A percentile compares a stretch with the other conserved stretches of the same genome.
phyloP scores from a whole-genome alignment of 345 rosid species.

The Litchi chinensis region DNA sequence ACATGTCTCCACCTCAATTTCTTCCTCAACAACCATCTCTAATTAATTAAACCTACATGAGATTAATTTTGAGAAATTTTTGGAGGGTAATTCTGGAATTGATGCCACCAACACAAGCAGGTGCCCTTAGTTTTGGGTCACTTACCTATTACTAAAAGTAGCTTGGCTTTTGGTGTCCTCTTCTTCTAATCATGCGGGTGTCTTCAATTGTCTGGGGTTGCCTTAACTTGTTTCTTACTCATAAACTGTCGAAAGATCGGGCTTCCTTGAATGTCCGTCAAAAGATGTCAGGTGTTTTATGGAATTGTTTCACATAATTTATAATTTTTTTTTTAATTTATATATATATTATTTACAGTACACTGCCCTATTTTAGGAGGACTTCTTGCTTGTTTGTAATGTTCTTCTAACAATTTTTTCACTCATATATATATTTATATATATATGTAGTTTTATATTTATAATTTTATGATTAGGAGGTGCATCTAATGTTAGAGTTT shows the following conservation, averaged over 20 bases:
- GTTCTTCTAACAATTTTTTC: no score
- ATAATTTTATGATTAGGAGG: no score
- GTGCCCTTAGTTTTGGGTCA: background rate
- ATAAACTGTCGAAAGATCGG: background rate
- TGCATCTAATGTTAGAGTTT: no score
- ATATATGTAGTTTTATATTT: no score
- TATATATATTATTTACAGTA: no score
- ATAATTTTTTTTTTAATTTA: no score
- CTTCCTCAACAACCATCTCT: constrained; percentile 10
- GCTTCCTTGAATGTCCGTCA: background rate
- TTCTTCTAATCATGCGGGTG: background rate
- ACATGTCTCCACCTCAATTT: background rate
- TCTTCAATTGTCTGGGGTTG: background rate
- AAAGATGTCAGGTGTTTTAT: background rate
- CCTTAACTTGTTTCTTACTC: no score
- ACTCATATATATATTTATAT: no score
- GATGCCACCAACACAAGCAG: background rate
- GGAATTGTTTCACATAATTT: background rate
- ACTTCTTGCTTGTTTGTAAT: no score
- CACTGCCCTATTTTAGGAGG: background rate
- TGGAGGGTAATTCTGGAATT: background rate
- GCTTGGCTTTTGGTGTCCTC: background rate
- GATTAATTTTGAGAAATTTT: background rate
- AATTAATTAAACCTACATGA: background rate
- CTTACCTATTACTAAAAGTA: background rate